Base-by-base conservation (phyloP, 805 yeast genomes). In the Candida glaebosa region DNA sequence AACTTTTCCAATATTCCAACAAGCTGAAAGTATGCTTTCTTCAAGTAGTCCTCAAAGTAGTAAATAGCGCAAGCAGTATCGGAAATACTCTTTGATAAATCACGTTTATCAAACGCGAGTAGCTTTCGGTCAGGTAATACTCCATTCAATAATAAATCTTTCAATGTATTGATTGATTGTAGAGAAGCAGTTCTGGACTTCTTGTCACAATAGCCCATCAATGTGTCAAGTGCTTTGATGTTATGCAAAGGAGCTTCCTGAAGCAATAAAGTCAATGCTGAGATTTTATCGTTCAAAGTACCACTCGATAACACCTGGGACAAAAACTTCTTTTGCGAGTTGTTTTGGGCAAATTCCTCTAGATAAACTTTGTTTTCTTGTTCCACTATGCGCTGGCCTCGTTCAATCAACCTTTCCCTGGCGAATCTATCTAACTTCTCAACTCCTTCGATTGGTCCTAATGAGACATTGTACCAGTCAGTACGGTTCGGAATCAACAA, bases 191-290 rank as follows among this genome's bases (percentile, higher is more conserved):
- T 89, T 69, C 97, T 80, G 16, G 95, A 83, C 67, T 93, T 93
- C 69, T 91, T 89, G 52, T 81, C 84, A 63, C 96, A 87, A 67
- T 83, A 86, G 4, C 79, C 75, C 47, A 86, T 59, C 48, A 93
- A 66, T 30, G 83, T 84, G 49, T 87, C 96, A 43, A 93, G 70
- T 0, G 96, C 87, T 59, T 87, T 86, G 39, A 82, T 57, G 52
- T 91, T 86, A 58, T 93, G 98, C 41, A 89, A 60, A 5, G 99
- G 99, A 2, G 97, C 90, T 67, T 93, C 98, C 60, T 93, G 98
- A 37, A 90, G 78, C 58, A 93, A 71, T 58, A 93, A 78, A 1
- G 99, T 91, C 57, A 93, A 74, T 0, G 99, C 96, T 37, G 96
- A 87, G 41, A 93, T 86, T 67, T 93, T 89, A 82, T 93, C 99